These are phyloP conservation scores for Yarrowia sp. DNA, from an alignment of 805 yeast species.

Conservation along the genomic window DNA sequence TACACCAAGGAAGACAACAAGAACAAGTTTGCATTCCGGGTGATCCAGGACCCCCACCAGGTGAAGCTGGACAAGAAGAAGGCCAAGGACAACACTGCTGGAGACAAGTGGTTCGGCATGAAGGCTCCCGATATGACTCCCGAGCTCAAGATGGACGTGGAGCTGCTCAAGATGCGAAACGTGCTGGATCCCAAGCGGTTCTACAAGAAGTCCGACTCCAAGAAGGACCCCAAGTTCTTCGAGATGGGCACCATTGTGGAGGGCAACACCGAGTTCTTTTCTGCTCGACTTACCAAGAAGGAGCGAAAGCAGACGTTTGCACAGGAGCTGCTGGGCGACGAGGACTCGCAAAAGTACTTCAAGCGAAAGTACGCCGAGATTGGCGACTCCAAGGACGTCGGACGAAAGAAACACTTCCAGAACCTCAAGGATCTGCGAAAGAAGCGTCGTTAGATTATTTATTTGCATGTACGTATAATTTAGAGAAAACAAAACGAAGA, in stretches of 20 bases:
- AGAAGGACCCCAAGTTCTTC: constrained; percentile 68
- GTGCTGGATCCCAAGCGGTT: constrained; percentile 95
- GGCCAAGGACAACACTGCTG: constrained; percentile 53
- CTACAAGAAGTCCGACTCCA: constrained; percentile 82
- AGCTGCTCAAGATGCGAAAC: constrained; percentile 81
- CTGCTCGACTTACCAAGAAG: constrained; percentile 68
- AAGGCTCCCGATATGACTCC: constrained; percentile 78
- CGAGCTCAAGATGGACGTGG: constrained; percentile 74
- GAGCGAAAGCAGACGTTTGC: constrained; percentile 80
- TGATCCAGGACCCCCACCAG: constrained; percentile 47
- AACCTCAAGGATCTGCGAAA: constrained; percentile 67
- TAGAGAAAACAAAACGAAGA: too few species aligned
- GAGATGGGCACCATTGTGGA: constrained; percentile 89
- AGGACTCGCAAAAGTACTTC: constrained; percentile 73
- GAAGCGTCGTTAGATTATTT: constrained; percentile 46
- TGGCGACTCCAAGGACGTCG: constrained; percentile 67
- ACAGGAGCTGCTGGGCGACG: constrained; percentile 81
- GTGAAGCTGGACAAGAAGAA: constrained; percentile 46
- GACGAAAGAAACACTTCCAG: constrained; percentile 72
- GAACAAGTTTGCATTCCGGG: constrained; percentile 42
- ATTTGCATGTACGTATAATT: constrained; percentile 14
- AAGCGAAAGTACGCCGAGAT: constrained; percentile 84
- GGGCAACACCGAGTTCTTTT: constrained; percentile 79
- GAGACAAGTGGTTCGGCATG: constrained; percentile 79
- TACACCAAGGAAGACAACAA: constrained; percentile 38